A percentile compares a stretch with the other conserved stretches of the same genome.
Conservation (phyloP, 805 yeast species). For the Wickerhamiella allomyrinae region DNA sequence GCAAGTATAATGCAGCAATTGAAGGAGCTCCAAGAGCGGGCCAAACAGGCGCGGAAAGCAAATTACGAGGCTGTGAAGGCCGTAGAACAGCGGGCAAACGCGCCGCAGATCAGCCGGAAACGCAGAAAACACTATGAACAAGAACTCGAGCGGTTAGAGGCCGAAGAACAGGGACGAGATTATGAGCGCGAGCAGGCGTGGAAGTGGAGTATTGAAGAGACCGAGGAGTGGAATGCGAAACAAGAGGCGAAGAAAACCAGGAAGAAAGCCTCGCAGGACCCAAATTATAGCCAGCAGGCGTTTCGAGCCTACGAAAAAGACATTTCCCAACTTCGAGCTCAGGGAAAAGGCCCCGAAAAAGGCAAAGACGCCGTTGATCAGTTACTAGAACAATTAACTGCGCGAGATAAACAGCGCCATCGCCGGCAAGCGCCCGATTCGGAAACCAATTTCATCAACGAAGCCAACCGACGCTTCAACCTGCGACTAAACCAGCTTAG, state of each 20-base stretch:
- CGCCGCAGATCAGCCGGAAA: background rate
- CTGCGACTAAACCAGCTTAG: background rate
- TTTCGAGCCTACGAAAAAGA: background rate
- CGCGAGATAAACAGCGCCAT: background rate
- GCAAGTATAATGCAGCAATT: background rate
- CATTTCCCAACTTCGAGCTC: background rate
- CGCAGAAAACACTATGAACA: background rate
- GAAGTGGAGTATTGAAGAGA: background rate
- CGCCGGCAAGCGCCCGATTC: background rate
- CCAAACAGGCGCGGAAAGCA: background rate
- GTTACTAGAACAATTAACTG: background rate
- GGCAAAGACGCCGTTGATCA: background rate
- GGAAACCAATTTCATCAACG: background rate
- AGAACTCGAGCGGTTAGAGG: background rate
- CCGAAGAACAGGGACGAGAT: background rate
- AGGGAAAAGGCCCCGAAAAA: background rate
- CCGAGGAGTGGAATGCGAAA: background rate
- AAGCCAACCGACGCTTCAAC: background rate
- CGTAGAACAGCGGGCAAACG: background rate
- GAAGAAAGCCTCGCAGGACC: background rate
- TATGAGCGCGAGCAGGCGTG: background rate
- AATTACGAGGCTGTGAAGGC: background rate
- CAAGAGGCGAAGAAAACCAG: background rate
- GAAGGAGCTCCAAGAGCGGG: background rate
- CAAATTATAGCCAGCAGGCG: background rate